phyloP scores from a whole-genome alignment of 2,329 filamentous ascomycete species.

The Torrubiellomyces zombiae region DNA sequence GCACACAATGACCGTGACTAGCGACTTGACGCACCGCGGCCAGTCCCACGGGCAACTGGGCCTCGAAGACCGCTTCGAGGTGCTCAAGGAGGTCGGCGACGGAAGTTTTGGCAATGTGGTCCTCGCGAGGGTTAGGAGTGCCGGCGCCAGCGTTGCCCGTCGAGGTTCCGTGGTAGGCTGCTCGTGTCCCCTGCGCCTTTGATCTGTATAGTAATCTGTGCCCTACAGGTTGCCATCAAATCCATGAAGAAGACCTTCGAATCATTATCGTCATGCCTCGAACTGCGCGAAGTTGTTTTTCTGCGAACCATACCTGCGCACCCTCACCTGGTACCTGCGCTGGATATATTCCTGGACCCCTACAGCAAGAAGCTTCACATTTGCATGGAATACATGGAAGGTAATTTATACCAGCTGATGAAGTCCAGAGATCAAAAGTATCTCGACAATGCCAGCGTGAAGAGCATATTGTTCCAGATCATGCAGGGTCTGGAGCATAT shows the following conservation, averaged over 20 bases:
- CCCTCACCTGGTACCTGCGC: conserved; percentile 83
- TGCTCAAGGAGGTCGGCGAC: conserved; percentile 96
- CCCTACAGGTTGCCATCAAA: conserved; percentile 78
- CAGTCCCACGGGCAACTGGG: conserved; percentile 42
- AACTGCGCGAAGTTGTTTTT: conserved; percentile 94
- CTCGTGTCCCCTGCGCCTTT: conserved; percentile 4
- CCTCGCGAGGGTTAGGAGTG: conserved; percentile 77
- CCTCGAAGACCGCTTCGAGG: conserved; percentile 88
- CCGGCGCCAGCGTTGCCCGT: conserved; percentile 74
- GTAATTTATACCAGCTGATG: conserved; percentile 97
- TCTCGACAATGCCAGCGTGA: conserved; percentile 78
- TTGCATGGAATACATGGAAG: conserved; percentile 99
- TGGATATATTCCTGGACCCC: conserved; percentile 96
- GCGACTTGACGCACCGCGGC: conserved; percentile 55
- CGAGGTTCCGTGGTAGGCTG: conserved; percentile 76
- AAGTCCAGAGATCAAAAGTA: conserved; percentile 93
- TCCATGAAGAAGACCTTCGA: conserved; percentile 99
- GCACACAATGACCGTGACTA: conserved; percentile 57
- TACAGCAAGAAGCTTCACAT: conserved; percentile 95
- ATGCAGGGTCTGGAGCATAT: conserved; percentile 93
- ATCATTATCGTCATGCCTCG: conserved; percentile 74
- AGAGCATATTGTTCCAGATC: conserved; percentile 96
- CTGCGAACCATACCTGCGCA: conserved; percentile 76
- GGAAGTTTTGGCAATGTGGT: conserved; percentile 96
- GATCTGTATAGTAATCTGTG: conserved; percentile 5